These are phyloP conservation scores for Cladophialophora yegresii DNA, from an alignment of 2,329 filamentous ascomycete genomes.

Conservation along the genomic window DNA sequence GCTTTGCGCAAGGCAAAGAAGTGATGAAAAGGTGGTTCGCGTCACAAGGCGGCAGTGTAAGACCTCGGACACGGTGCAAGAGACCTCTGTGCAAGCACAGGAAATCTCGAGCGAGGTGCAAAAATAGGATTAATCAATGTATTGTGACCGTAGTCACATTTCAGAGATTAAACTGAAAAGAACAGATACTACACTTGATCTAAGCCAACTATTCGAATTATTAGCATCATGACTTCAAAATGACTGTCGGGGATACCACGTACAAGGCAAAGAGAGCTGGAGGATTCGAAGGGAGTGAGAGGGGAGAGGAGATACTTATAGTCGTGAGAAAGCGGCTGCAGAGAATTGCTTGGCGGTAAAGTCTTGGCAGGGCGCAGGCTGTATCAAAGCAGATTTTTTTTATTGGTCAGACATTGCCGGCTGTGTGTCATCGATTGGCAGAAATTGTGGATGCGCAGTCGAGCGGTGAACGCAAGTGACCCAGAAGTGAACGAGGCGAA, in stretches of 20 bases:
- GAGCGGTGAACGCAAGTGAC: background rate
- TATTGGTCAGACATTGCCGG: background rate
- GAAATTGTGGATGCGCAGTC: background rate
- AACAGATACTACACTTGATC: constrained; percentile 97
- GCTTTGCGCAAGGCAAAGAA: constrained; percentile 53
- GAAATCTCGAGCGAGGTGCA: constrained; percentile 56
- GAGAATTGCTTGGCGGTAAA: background rate
- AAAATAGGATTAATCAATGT: constrained; percentile 84
- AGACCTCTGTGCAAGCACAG: constrained; percentile 69
- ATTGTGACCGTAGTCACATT: constrained; percentile 69
- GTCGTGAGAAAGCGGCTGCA: background rate
- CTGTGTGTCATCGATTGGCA: background rate
- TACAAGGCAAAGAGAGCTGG: background rate
- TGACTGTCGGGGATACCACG: background rate
- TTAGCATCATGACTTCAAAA: background rate
- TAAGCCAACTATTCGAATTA: constrained; percentile 50
- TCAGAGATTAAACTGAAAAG: constrained; percentile 91
- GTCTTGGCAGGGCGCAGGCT: background rate
- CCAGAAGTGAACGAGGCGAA: background rate
- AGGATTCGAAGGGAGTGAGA: background rate
- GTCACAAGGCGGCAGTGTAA: constrained; percentile 73
- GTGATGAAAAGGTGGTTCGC: constrained; percentile 68
- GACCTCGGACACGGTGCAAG: constrained; percentile 71
- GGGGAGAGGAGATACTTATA: background rate
- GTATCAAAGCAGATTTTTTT: background rate